A percentile compares a stretch with the other conserved stretches of the same genome.
Evolutionary conservation across 768 basidiomycete species (phyloP).

Genomic region (Xanthoconium purpureum): DNA sequence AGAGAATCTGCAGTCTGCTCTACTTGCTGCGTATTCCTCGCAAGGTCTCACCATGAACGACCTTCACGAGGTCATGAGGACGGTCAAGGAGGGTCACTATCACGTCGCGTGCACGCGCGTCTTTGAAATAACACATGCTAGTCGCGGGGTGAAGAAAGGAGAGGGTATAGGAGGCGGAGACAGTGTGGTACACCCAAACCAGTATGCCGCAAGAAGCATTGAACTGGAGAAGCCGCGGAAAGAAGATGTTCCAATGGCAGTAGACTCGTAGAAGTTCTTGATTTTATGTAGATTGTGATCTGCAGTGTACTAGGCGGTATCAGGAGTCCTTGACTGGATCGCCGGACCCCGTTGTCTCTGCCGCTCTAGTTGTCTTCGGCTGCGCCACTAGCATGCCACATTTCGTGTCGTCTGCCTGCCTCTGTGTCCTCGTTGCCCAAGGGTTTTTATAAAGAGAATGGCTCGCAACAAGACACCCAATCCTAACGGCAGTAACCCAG

Average conservation of each 20-base stretch:
- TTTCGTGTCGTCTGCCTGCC: conserved; percentile 31
- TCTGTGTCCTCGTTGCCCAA: not conserved
- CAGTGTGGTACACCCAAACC: conserved; percentile 92
- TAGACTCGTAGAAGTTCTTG: conserved; percentile 25
- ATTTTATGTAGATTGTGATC: not conserved
- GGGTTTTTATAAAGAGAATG: conserved; percentile 14
- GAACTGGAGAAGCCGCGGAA: conserved; percentile 52
- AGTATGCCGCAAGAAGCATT: conserved; percentile 74
- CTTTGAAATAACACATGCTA: conserved; percentile 87
- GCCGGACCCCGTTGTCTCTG: conserved; percentile 15
- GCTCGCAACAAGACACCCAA: conserved; percentile 31
- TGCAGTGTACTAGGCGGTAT: conserved; percentile 12
- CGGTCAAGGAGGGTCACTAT: conserved; percentile 77
- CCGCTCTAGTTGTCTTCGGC: not conserved
- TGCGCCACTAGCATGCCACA: conserved; percentile 13
- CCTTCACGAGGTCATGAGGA: conserved; percentile 76
- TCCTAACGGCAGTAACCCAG: conserved; percentile 15
- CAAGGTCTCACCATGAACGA: conserved; percentile 66
- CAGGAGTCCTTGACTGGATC: conserved; percentile 13
- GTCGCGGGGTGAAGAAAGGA: conserved; percentile 74
- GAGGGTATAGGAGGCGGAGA: conserved; percentile 86
- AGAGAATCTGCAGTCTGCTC: conserved; percentile 76
- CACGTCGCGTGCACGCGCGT: conserved; percentile 97
- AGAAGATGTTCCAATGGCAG: conserved; percentile 43
- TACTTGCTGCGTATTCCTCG: conserved; percentile 64